phyloP scores from a whole-genome alignment of 306 rosid genomes.

The Abrus precatorius region DNA sequence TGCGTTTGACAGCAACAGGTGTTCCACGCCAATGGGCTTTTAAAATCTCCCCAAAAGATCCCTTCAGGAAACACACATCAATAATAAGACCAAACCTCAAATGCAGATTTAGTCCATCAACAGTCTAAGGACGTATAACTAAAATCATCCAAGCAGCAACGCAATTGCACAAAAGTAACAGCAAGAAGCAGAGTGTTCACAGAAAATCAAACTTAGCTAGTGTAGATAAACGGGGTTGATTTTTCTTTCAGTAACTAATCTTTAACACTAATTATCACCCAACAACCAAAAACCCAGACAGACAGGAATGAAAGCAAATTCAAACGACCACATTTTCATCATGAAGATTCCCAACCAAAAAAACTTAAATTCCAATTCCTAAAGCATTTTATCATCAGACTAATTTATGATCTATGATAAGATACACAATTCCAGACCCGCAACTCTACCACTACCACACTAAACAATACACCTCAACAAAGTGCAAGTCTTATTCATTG shows the following conservation, averaged over 20 bases:
- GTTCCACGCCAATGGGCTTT: slow-evolving; percentile 95
- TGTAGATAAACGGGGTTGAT: slow-evolving; percentile 25
- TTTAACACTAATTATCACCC: slow-evolving; percentile 22
- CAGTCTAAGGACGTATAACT: slow-evolving; percentile 25
- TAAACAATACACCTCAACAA: slow-evolving; percentile 5
- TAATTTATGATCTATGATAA: slow-evolving; percentile 21
- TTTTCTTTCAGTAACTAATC: slow-evolving; percentile 5
- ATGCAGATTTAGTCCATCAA: slow-evolving; percentile 15
- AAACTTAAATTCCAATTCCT: slow-evolving; percentile 5
- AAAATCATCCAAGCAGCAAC: slow-evolving; percentile 5
- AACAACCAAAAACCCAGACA: slow-evolving; percentile 21
- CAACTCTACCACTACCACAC: slow-evolving; percentile 20
- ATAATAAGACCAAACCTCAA: slow-evolving; percentile 38
- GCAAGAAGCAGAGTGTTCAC: slow-evolving; percentile 4
- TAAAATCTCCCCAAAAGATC: slow-evolving; percentile 92
- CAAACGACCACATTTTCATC: slow-evolving; percentile 16
- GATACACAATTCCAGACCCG: not conserved
- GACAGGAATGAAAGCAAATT: not conserved
- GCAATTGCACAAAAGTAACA: not conserved
- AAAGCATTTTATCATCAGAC: slow-evolving; percentile 23
- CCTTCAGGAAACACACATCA: slow-evolving; percentile 61
- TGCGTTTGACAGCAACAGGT: slow-evolving; percentile 91
- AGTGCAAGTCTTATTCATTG: slow-evolving; percentile 13
- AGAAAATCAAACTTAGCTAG: slow-evolving; percentile 2
- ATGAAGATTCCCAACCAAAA: not conserved